A percentile compares a stretch with the other conserved stretches of the same genome.
Evolutionary conservation across 352 stramenopile species (phyloP).

Genomic region (Detonula confervacea): DNA sequence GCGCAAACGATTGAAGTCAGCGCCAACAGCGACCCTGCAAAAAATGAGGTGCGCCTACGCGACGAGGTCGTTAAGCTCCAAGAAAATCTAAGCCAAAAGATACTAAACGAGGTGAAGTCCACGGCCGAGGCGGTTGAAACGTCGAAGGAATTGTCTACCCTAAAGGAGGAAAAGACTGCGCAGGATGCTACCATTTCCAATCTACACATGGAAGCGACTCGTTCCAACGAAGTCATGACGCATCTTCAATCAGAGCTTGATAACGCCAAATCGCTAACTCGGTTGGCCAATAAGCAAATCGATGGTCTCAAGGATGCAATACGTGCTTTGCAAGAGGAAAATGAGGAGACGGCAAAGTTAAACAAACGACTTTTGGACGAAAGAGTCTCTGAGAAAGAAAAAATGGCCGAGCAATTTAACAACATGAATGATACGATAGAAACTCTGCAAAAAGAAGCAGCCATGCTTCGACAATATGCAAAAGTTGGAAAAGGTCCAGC

Average conservation of each 20-base stretch:
- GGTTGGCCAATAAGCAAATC: conserved; percentile 82
- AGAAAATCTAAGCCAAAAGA: conserved; percentile 65
- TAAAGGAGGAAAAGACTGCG: conserved; percentile 60
- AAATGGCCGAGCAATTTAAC: conserved; percentile 78
- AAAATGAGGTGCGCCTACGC: conserved; percentile 62
- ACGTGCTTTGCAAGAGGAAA: conserved; percentile 76
- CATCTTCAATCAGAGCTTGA: conserved; percentile 70
- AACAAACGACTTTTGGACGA: conserved; percentile 67
- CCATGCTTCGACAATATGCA: conserved; percentile 58
- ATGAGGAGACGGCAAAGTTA: conserved; percentile 73
- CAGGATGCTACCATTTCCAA: conserved; percentile 67
- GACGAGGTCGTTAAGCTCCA: conserved; percentile 79
- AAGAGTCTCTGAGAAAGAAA: conserved; percentile 75
- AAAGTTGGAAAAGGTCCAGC: conserved; percentile 37
- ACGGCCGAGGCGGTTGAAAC: conserved; percentile 47
- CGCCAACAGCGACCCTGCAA: conserved; percentile 20
- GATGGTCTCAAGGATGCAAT: conserved; percentile 81
- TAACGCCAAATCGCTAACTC: conserved; percentile 66
- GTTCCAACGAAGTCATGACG: conserved; percentile 60
- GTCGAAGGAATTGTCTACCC: conserved; percentile 55
- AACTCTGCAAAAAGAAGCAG: conserved; percentile 69
- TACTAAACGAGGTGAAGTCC: conserved; percentile 57
- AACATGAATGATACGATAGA: conserved; percentile 81
- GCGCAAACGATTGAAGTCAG: conserved; percentile 44
- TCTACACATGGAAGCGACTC: conserved; percentile 58